phyloP scores from a whole-genome alignment of 176 grass and related monocot species.

The Carex littledalei region DNA sequence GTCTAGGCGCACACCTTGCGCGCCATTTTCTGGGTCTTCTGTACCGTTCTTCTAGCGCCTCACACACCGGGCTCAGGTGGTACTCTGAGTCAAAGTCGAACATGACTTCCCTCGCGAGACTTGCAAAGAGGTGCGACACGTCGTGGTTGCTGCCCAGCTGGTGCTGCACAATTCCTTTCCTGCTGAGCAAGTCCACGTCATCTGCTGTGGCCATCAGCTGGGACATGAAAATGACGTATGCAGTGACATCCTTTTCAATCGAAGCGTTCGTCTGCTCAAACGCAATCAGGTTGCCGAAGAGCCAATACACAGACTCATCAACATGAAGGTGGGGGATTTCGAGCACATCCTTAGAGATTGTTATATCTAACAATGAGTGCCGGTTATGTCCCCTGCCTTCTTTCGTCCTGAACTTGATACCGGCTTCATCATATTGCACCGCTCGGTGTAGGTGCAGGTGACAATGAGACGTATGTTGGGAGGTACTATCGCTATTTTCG shows the following conservation, averaged over 20 bases:
- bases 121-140: constrained; percentile 1
- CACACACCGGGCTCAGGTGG: neutral
- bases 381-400: neutral
- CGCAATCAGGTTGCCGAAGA: constrained; percentile 20
- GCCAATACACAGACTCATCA: fast-evolving
- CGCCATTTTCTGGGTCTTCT: neutral
- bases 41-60: constrained; percentile 16
- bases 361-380: constrained; percentile 11
- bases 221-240: constrained; percentile 17
- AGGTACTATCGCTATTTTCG: neutral
- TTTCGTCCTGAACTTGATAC: neutral
- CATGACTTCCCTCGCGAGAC: constrained; percentile 8
- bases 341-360: neutral
- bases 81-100: constrained; percentile 23
- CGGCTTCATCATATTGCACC: constrained; percentile 29
- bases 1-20: neutral
- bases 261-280: neutral
- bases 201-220: constrained; percentile 27
- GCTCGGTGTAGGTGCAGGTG: constrained; percentile 10
- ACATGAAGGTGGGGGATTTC: neutral
- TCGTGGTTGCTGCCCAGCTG: constrained; percentile 5
- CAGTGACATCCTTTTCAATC: constrained; percentile 1
- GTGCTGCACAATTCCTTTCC: neutral
- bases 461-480: neutral
- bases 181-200: neutral